A percentile compares a stretch with the other conserved stretches of the same genome.
These are phyloP conservation scores for Claviceps maximensis DNA, from an alignment of 2,329 filamentous ascomycete genomes.

Conservation along the genomic window DNA sequence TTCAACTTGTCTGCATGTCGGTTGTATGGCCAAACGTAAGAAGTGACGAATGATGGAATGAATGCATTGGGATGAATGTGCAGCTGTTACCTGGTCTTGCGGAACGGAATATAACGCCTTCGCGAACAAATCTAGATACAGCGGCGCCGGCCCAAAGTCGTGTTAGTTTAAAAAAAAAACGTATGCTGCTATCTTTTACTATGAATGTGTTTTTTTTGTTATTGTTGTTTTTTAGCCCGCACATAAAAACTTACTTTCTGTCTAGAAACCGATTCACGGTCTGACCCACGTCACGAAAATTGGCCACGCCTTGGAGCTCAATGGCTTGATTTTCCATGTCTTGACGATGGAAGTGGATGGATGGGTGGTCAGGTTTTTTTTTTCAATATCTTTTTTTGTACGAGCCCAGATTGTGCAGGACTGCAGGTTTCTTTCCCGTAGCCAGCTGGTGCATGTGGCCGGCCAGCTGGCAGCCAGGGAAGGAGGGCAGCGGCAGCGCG, in stretches of 20 bases:
- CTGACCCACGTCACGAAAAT: conserved; percentile 64
- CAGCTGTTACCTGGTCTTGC: conserved; percentile 40
- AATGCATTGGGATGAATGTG: too few relatives aligned
- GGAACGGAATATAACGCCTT: conserved; percentile 55
- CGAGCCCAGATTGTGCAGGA: not conserved
- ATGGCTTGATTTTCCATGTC: not conserved
- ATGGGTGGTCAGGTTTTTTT: not conserved
- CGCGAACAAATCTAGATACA: conserved; percentile 27
- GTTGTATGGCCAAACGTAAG: not conserved
- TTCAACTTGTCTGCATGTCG: not conserved
- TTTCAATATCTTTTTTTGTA: too few relatives aligned
- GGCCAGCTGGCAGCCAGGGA: too few relatives aligned
- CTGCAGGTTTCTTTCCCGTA: not conserved
- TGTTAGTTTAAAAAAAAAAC: not conserved
- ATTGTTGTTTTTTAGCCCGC: too few relatives aligned
- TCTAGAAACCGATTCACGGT: conserved; percentile 49
- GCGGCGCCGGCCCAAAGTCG: not conserved
- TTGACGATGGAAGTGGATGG: too few relatives aligned
- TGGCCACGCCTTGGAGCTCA: conserved; percentile 36
- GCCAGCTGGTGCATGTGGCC: too few relatives aligned
- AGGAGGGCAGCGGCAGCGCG: not conserved
- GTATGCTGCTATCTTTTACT: not conserved
- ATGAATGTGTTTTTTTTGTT: too few relatives aligned
- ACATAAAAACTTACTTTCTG: conserved; percentile 29
- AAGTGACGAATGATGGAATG: not conserved